Conservation (phyloP, 768 basidiomycete genomes). For the Podaxis sp. region DNA sequence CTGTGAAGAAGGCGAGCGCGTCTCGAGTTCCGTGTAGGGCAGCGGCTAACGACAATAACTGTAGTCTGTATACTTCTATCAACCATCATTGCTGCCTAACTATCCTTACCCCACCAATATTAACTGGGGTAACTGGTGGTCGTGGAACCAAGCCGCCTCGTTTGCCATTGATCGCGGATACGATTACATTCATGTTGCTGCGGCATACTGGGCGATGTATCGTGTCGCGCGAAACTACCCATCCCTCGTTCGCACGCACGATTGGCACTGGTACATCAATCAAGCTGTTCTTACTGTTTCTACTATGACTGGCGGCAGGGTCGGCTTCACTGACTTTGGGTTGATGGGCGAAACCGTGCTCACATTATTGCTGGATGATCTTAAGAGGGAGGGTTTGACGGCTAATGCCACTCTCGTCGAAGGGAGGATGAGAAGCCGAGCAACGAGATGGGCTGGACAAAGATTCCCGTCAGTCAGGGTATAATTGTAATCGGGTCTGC, state of each 20-base stretch:
- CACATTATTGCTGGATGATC: conserved; percentile 44
- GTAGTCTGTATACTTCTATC: conserved; percentile 52
- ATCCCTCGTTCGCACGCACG: conserved; percentile 41
- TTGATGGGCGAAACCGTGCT: conserved; percentile 61
- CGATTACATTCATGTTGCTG: conserved; percentile 49
- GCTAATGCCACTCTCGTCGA: conserved; percentile 47
- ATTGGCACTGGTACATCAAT: conserved; percentile 59
- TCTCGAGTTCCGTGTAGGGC: not conserved
- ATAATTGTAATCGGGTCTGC: not conserved
- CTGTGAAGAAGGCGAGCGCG: conserved; percentile 48
- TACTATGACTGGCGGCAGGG: conserved; percentile 44
- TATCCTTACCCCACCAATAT: conserved; percentile 50
- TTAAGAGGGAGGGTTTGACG: conserved; percentile 51
- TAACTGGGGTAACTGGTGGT: conserved; percentile 58
- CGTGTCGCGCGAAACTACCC: conserved; percentile 61
- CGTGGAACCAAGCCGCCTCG: conserved; percentile 49
- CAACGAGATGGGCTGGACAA: conserved; percentile 44
- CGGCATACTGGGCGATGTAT: conserved; percentile 57
- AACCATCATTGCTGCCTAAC: conserved; percentile 41
- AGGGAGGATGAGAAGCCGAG: conserved; percentile 45
- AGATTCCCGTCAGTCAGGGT: conserved; percentile 45
- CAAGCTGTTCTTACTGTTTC: conserved; percentile 50
- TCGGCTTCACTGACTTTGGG: conserved; percentile 46
- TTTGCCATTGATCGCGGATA: conserved; percentile 52
- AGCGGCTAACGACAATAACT: not conserved